Conservation (phyloP, 345 rosid species). For the Eucalyptus camaldulensis region DNA sequence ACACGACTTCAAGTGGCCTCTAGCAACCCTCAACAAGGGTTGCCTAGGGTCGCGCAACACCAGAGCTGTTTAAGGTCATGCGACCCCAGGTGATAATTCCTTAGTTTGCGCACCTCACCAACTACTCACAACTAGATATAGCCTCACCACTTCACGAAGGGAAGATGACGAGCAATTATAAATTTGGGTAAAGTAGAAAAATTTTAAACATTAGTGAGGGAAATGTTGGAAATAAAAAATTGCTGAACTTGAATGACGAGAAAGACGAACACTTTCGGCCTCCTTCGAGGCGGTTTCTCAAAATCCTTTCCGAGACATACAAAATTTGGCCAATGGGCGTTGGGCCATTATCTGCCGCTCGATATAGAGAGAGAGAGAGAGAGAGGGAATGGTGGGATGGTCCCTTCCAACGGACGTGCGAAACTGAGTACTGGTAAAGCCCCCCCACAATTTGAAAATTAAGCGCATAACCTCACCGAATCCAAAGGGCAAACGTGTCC, state of each 20-base stretch:
- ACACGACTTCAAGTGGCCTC: no score
- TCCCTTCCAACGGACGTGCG: neutral
- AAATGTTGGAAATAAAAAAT: no score
- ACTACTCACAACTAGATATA: neutral
- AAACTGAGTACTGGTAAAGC: neutral
- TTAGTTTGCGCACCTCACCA: no score
- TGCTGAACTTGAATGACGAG: neutral
- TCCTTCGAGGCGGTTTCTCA: neutral
- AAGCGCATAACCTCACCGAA: no score
- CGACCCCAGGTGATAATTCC: fast-evolving
- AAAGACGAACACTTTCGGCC: neutral
- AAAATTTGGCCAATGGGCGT: neutral
- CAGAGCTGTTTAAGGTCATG: no score
- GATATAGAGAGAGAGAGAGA: neutral
- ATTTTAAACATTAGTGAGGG: no score
- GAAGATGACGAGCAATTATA: neutral
- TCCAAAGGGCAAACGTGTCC: no score
- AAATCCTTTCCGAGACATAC: neutral
- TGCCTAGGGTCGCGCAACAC: no score
- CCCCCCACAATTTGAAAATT: neutral
- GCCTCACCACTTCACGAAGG: fast-evolving
- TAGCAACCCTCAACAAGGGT: no score
- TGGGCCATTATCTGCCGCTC: neutral
- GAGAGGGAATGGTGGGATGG: neutral
- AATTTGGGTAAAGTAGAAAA: fast-evolving